phyloP scores from a whole-genome alignment of 371 early-diverging fungal genomes.

The Lichtheimia hyalospora region DNA sequence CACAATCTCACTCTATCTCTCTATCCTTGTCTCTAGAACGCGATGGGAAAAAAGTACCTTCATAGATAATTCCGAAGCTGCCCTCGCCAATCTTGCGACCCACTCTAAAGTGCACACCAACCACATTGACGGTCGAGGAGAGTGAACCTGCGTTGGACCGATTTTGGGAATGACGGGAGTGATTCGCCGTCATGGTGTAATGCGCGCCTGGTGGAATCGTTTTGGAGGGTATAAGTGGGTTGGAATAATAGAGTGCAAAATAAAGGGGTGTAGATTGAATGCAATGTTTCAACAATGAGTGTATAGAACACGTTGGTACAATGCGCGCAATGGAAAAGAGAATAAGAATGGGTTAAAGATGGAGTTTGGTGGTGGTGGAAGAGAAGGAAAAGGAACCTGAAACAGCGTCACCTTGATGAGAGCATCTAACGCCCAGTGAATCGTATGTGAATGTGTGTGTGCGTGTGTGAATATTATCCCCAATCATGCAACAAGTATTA shows the following conservation, averaged over 20 bases:
- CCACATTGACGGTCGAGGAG: conserved; percentile 49
- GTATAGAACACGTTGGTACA: no score
- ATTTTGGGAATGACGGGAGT: conserved; percentile 17
- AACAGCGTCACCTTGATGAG: neutral
- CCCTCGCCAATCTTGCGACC: conserved; percentile 96
- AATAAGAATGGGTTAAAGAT: conserved; percentile 1
- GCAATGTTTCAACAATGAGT: no score
- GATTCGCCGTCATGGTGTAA: conserved; percentile 18
- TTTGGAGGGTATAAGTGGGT: neutral
- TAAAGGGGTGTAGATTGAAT: neutral
- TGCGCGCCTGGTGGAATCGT: neutral
- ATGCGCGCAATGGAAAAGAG: neutral
- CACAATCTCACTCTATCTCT: no score
- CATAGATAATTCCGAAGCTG: conserved; percentile 94
- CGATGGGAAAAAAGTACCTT: conserved; percentile 63
- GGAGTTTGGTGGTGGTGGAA: no score
- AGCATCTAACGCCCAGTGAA: neutral
- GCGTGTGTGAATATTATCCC: neutral
- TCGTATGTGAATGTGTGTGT: neutral
- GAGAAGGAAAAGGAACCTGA: neutral
- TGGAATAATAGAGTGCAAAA: neutral
- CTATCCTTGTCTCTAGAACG: neutral
- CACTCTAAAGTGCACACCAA: conserved; percentile 91
- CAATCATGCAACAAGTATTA: neutral
- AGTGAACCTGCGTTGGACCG: conserved; percentile 22